Evolutionary conservation across 495 filamentous ascomycete genomes (phyloP), one percentile per base, ranked within the genome.

Genomic region (Penicillium subrubescens): DNA sequence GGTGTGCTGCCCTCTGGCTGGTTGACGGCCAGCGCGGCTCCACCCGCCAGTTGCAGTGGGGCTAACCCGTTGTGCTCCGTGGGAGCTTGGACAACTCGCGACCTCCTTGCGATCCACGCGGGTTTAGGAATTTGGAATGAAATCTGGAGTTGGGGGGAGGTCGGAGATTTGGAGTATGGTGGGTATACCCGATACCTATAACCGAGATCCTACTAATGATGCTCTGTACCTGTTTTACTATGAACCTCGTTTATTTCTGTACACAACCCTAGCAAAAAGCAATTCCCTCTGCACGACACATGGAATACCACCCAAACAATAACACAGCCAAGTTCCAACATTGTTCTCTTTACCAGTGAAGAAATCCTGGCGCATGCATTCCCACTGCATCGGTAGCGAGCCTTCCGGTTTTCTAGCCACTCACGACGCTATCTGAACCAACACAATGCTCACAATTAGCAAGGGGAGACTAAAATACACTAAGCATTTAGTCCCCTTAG

Each of bases 1-100:
- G 8, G 8, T 48, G 23, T 48, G 8, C 44, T 48, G 44, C 19
- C 44, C 12, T 31, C 25, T 31, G 48, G 48, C 25, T 52, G 48
- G 23, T 52, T 52, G 48, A 52, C 14, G 25, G 27, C 1, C 43
- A 17, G n/a, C 19, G 44, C 21, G 44, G 44, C 44, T 48, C 44
- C 44, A 48, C 44, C 25, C 48, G 0, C 48, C 0, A 52, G 23
- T 12, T 4, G 23, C 23, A 52, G 67, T 67, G 67, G 67, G 61
- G 69, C 61, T 69, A 66, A 64, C 67, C 67, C 67, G 67, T 72
- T 72, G 44, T 35, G 60, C 60, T 64, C 65, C 62, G 54, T 68
- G 60, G 60, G 59, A 72, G 70, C 70, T 72, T 65, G 67, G 64
- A 66, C 66, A 23, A 12, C 19, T 23, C 17, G 21, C 8, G 39